These are phyloP conservation scores for Boletellus sp. DNA, from an alignment of 1,284 basidiomycete species.

Conservation along the genomic window DNA sequence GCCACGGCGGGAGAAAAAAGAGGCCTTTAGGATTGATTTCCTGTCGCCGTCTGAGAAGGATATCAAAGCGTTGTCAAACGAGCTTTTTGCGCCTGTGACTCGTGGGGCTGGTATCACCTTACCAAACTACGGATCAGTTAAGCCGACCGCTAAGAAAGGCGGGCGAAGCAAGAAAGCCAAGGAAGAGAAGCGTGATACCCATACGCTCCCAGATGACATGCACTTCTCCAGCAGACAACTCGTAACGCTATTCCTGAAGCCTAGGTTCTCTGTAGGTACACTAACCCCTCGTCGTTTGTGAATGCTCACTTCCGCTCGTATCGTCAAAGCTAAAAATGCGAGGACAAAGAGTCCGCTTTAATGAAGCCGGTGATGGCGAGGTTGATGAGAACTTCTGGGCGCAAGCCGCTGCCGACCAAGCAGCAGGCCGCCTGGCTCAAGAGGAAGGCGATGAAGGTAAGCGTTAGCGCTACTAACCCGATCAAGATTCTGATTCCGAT, in stretches of 20 bases:
- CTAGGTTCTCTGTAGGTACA: constrained; percentile 78
- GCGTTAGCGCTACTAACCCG: constrained; percentile 16
- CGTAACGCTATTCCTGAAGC: constrained; percentile 92
- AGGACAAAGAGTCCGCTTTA: constrained; percentile 55
- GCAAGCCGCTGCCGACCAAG: constrained; percentile 81
- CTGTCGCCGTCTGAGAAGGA: constrained; percentile 57
- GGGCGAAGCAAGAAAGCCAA: constrained; percentile 43
- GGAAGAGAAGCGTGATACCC: constrained; percentile 69
- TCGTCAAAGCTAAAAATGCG: constrained; percentile 74
- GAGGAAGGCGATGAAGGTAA: constrained; percentile 65
- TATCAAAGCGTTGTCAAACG: constrained; percentile 70
- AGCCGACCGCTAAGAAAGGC: constrained; percentile 46
- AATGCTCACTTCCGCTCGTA: constrained; percentile 6
- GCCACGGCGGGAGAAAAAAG: constrained; percentile 74
- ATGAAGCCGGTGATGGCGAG: constrained; percentile 70
- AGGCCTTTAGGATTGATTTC: constrained; percentile 89
- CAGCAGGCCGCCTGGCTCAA: constrained; percentile 51
- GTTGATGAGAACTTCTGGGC: constrained; percentile 96
- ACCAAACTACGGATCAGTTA: constrained; percentile 41
- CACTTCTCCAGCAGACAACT: constrained; percentile 92
- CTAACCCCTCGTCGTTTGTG: not conserved
- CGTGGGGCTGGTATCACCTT: constrained; percentile 67
- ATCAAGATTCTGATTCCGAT: constrained; percentile 6
- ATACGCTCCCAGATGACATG: constrained; percentile 93
- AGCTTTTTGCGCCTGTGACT: constrained; percentile 77